Percentiles rank a stretch among this genome's conserved stretches.
These are phyloP conservation scores for Macadamia integrifolia DNA, from an alignment of 164 flowering plant species.

Conservation along the genomic window DNA sequence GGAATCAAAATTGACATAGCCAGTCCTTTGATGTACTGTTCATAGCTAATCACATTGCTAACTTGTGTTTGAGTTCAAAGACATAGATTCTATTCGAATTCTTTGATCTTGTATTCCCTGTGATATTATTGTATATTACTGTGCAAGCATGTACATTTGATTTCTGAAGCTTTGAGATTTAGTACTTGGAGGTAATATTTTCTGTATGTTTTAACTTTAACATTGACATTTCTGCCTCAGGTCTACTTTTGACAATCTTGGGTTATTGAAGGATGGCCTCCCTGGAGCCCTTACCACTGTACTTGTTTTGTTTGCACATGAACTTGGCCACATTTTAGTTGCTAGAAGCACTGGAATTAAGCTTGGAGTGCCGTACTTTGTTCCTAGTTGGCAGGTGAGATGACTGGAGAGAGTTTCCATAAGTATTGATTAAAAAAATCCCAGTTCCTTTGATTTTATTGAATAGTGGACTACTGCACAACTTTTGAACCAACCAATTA, in stretches of 20 bases:
- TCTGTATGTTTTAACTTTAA: constrained; percentile 3
- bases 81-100: no score
- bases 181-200: neutral
- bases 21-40: neutral
- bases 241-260: constrained; percentile 75
- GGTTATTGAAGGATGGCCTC: constrained; percentile 64
- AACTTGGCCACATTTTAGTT: constrained; percentile 67
- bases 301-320: constrained; percentile 76
- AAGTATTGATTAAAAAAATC: no score
- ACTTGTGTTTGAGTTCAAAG: no score
- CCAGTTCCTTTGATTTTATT: no score
- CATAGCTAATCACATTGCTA: neutral
- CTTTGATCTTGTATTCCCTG: neutral
- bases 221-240: constrained; percentile 33
- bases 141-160: neutral
- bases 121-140: neutral
- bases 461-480: neutral
- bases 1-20: no score
- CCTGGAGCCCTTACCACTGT: constrained; percentile 91
- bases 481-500: neutral
- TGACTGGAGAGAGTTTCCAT: constrained; percentile 1
- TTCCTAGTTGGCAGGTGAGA: constrained; percentile 99
- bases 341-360: constrained; percentile 63
- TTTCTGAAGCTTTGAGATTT: neutral
- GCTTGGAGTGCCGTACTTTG: constrained; percentile 86